A percentile compares a stretch with the other conserved stretches of the same genome.
phyloP scores from a whole-genome alignment of 2,329 filamentous ascomycete genomes.

The Alternaria infectoria region DNA sequence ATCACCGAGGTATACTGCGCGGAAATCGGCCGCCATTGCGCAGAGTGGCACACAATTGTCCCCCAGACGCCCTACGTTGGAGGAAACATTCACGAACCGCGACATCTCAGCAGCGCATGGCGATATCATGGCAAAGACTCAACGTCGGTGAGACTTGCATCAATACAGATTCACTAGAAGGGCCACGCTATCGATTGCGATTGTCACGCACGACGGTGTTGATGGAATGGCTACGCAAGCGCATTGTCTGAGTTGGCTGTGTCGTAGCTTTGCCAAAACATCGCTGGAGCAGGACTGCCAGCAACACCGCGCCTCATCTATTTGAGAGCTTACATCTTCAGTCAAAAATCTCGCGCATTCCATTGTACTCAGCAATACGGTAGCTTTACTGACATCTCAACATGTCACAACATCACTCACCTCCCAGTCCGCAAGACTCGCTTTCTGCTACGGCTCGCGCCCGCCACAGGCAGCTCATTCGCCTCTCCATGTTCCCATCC shows the following conservation, averaged over 20 bases:
- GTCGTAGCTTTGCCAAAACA: neutral
- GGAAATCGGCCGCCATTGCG: neutral
- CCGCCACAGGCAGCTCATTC: neutral
- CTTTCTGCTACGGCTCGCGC: neutral
- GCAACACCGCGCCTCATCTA: neutral
- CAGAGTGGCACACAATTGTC: neutral
- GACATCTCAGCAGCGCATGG: neutral
- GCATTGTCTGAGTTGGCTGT: neutral
- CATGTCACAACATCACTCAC: neutral
- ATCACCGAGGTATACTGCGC: neutral
- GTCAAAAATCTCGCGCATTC: neutral
- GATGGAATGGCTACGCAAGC: neutral
- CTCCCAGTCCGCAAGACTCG: too few species aligned
- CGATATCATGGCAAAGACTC: neutral
- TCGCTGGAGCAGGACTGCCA: neutral
- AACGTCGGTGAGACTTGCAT: neutral
- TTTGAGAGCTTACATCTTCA: neutral
- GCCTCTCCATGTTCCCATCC: neutral
- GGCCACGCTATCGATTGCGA: neutral
- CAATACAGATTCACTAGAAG: neutral
- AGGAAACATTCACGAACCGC: neutral
- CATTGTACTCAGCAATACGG: neutral
- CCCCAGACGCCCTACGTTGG: neutral
- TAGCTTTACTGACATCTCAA: neutral
- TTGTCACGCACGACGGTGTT: neutral